Conservation (phyloP, 768 basidiomycete species). For the Exsudoporus frostii region DNA sequence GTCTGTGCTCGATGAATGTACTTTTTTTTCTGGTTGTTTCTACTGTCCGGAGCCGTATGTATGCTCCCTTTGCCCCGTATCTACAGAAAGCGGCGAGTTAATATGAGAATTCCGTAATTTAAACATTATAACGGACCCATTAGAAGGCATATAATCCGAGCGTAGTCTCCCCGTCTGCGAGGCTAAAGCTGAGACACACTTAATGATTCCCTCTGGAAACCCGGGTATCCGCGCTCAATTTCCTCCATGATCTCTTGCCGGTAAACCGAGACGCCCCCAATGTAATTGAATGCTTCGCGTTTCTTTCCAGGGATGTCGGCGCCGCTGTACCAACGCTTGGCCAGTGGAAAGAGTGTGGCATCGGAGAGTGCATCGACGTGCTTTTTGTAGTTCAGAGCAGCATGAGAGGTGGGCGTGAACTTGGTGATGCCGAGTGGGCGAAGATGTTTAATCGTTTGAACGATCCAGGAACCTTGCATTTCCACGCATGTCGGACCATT, state of each 20-base stretch:
- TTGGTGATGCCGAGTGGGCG: slow-evolving; percentile 6
- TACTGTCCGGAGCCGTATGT: no score
- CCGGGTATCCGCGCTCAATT: slow-evolving; percentile 9
- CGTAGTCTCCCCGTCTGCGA: no score
- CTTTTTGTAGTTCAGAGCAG: slow-evolving; percentile 5
- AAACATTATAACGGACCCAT: no score
- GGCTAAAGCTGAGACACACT: neutral
- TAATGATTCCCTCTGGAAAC: slow-evolving; percentile 8
- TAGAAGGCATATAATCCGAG: no score
- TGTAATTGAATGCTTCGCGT: slow-evolving; percentile 1
- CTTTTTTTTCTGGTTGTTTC: no score
- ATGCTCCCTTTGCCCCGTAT: no score
- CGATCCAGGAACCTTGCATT: slow-evolving; percentile 5
- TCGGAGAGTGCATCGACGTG: neutral
- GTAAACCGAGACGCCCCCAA: neutral
- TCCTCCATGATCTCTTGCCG: slow-evolving; percentile 13
- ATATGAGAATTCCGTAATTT: no score
- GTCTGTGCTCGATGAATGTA: no score
- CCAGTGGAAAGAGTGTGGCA: slow-evolving; percentile 9
- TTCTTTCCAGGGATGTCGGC: slow-evolving; percentile 11
- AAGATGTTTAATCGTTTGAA: slow-evolving; percentile 13
- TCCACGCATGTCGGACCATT: slow-evolving; percentile 12
- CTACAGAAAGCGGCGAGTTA: no score
- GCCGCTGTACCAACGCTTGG: neutral
- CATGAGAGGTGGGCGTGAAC: slow-evolving; percentile 6